These are phyloP conservation scores for Boletus subparvulus DNA, from an alignment of 768 basidiomycete genomes.

Conservation along the genomic window DNA sequence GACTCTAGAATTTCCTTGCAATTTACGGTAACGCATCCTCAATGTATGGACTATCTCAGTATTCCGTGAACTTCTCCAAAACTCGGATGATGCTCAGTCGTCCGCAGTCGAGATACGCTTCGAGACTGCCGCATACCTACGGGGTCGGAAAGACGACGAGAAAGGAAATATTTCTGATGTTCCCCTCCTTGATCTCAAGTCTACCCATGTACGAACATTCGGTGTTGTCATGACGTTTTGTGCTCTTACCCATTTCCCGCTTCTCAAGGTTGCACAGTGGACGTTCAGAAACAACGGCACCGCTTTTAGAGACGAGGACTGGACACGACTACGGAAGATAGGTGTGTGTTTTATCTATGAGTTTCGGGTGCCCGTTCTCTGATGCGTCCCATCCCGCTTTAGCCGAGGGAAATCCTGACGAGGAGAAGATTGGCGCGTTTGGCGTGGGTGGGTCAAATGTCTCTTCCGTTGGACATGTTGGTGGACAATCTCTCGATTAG, in stretches of 20 bases:
- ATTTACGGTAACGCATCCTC: too few relatives aligned
- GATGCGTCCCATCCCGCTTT: not conserved
- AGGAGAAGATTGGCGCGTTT: slow-evolving; percentile 28
- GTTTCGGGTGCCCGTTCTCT: not conserved
- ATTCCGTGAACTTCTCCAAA: slow-evolving; percentile 87
- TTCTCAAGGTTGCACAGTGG: slow-evolving; percentile 70
- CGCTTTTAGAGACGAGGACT: slow-evolving; percentile 52
- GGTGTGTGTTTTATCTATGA: not conserved
- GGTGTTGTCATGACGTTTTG: not conserved
- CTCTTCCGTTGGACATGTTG: not conserved
- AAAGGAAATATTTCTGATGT: slow-evolving; percentile 1
- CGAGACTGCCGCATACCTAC: slow-evolving; percentile 56
- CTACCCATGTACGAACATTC: slow-evolving; percentile 44
- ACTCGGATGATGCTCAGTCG: slow-evolving; percentile 89
- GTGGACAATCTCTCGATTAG: slow-evolving; percentile 26
- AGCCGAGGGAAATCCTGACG: slow-evolving; percentile 29
- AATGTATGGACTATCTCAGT: slow-evolving; percentile 32
- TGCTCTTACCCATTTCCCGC: too few relatives aligned
- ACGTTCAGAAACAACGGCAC: slow-evolving; percentile 87
- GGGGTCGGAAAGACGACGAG: slow-evolving; percentile 15
- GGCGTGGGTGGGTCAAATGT: slow-evolving; percentile 19
- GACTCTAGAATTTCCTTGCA: too few relatives aligned
- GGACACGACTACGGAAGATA: not conserved
- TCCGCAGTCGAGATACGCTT: slow-evolving; percentile 77
- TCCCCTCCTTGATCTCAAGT: slow-evolving; percentile 63